Base-by-base conservation (phyloP, 306 rosid genomes). In the Hippophae tibetana region DNA sequence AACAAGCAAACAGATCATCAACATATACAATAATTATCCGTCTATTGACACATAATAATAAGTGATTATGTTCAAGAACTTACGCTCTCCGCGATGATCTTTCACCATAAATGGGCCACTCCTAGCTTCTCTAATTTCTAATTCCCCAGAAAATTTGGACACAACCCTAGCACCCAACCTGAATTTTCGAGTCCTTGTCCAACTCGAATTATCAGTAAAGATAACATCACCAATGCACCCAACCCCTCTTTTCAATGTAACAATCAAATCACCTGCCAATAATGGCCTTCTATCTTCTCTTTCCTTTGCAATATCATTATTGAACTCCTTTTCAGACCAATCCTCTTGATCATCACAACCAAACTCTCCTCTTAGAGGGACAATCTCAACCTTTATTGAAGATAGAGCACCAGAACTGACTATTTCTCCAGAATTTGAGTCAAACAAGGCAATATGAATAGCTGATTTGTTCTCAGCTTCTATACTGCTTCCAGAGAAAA, bases 121-220 rank as follows among this genome's bases (percentile, higher is more conserved):
- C 68, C 48, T 75, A 25, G 86, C 82, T 56, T 76, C 95, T 68
- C 78, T 81, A 13, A 87, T 58, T 3, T 61, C 45, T 42, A 60
- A 72, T 47, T 64, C 77, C 7, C 5, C 57, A 12, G 44, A 38
- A 42, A 7, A 51, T 50, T 69, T 54, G 3, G 54, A 27, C 48
- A 56, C 71, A 42, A 45, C 73, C 70, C 50, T 78, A 60, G 70
- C 89, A 66, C 86, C 96, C 54, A 88, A 48, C 57, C 86, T 70
- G 61, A 85, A 85, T 66, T 1, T 82, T 13, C 81, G 12, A 65
- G 75, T 44, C 64, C 80, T 74, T 6, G 58, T 48, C 96, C 96
- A 88, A 54, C 84, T 71, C 0, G 96, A 88, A 47, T 85, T 88
- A 62, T 88, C 96, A 3, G 76, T 81, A 12, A 88, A 69, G 57